Percentiles rank a stretch among this genome's conserved stretches.
These are phyloP conservation scores for Aspergillus tanneri DNA, from an alignment of 2,329 filamentous ascomycete genomes.

Conservation along the genomic window DNA sequence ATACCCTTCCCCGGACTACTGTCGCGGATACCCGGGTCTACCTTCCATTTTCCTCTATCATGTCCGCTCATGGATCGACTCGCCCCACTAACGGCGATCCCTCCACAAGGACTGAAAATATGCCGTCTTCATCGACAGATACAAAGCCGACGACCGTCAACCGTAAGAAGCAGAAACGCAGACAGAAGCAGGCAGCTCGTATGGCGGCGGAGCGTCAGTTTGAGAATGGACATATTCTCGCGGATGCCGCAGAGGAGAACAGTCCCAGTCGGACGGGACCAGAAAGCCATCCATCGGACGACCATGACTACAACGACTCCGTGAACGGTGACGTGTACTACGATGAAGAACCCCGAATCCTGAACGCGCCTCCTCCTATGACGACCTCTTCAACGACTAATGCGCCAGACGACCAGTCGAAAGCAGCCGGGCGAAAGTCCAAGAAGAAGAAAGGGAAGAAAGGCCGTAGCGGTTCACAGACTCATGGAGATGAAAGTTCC, in stretches of 20 bases:
- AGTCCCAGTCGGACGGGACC: slow-evolving; percentile 33
- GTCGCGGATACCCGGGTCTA: slow-evolving; percentile 25
- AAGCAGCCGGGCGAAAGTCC: slow-evolving; percentile 33
- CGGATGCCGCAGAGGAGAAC: slow-evolving; percentile 34
- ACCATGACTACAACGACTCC: slow-evolving; percentile 32
- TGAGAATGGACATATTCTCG: slow-evolving; percentile 27
- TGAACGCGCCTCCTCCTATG: slow-evolving; percentile 29
- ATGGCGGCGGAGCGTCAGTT: slow-evolving; percentile 58
- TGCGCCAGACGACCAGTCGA: slow-evolving; percentile 22
- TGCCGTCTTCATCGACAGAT: slow-evolving; percentile 13
- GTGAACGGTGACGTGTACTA: slow-evolving; percentile 56
- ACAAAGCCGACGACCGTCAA: slow-evolving; percentile 61
- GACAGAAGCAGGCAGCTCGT: slow-evolving; percentile 77
- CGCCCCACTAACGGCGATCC: slow-evolving; percentile 31
- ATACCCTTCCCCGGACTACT: slow-evolving; percentile 16
- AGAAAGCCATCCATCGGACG: slow-evolving; percentile 30
- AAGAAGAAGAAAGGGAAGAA: slow-evolving; percentile 46
- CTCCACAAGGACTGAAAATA: slow-evolving; percentile 20
- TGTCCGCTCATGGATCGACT: slow-evolving; percentile 31
- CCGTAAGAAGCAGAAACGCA: slow-evolving; percentile 91
- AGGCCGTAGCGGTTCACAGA: slow-evolving; percentile 35
- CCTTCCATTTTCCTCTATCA: slow-evolving; percentile 23
- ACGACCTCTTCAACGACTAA: slow-evolving; percentile 19
- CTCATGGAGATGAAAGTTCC: slow-evolving; percentile 38
- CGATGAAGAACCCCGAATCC: slow-evolving; percentile 54